Conservation (phyloP, 768 basidiomycete genomes). For the Pisolithus marmoratus region DNA sequence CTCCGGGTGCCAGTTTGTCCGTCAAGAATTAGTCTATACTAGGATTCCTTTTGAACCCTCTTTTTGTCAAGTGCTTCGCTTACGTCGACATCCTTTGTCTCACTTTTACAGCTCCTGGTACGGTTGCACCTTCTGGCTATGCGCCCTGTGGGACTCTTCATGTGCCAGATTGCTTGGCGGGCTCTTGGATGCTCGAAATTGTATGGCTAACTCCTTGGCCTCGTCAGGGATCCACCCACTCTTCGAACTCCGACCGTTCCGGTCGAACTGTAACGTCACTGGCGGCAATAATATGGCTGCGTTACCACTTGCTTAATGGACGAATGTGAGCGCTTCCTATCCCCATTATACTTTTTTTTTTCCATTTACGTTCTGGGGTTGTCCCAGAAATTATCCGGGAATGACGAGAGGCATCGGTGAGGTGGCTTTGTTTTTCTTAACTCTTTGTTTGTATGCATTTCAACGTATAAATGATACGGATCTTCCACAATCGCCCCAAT, state of each 20-base stretch:
- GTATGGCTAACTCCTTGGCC: no score
- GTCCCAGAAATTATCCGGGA: neutral
- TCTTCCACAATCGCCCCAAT: neutral
- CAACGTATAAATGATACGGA: slow-evolving; percentile 20
- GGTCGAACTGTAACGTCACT: neutral
- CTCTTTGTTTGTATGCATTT: slow-evolving; percentile 2
- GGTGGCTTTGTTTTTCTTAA: neutral
- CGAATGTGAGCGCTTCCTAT: neutral
- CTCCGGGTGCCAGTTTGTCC: no score
- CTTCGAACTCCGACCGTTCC: neutral
- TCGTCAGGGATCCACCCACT: no score
- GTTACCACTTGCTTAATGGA: neutral
- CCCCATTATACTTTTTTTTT: neutral
- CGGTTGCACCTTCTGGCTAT: no score
- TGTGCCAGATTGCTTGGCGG: no score
- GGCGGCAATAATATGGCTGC: neutral
- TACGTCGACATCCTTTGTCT: no score
- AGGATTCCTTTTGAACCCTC: no score
- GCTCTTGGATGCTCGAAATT: no score
- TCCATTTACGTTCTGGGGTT: neutral
- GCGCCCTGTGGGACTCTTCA: no score
- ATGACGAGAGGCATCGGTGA: neutral
- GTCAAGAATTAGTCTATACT: no score
- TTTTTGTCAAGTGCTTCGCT: no score
- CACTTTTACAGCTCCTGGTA: no score